Evolutionary conservation across 1,139 yeast genomes (phyloP), one percentile per base, ranked within the genome.

Genomic region (Lodderomyces parapsilosis): DNA sequence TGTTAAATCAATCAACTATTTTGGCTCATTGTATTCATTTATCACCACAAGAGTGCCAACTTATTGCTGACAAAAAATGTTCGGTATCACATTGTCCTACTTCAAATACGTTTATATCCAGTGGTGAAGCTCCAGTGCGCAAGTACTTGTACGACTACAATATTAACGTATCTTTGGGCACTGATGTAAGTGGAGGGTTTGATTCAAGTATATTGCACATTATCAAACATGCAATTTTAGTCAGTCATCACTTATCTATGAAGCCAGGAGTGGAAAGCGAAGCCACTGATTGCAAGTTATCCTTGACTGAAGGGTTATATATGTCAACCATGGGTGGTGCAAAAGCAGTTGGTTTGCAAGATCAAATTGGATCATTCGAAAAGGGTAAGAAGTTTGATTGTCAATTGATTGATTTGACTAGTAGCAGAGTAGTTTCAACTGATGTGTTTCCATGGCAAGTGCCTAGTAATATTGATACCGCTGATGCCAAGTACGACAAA

Each of bases 21-120:
- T 67, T 93, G 49, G 99, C 98, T 0, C 99, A 93, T 60, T 95
- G 94, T 27, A 73, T 93, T 35, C 96, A 91, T 57, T 66, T 93
- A 44, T 56, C 80, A 0, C 79, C 78, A 2, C 72, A 72, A 2
- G 99, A 93, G 60, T 71, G 83, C 40, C 65, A 73, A 17, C 51
- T 85, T 19, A 69, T 93, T 41, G 73, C 72, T 50, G 50, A 57
- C 9, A 73, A 77, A 24, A 66, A 78, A 6, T 70, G 90, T 25
- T 95, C 97, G 13, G 78, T 93, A 15, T 80, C 96, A 6, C 99
- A 93, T 64, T 93, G 99, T 62, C 99, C 99, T 4, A 80, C 91
- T 11, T 86, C 96, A 30, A 93, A 93, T 59, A 82, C 96, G 0
- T 83, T 95, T 22, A 76, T 93, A 46, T 83, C 96, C 1, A 85